These are phyloP conservation scores for Lasiosphaeria hispida DNA, from an alignment of 495 filamentous ascomycete genomes.

Conservation along the genomic window DNA sequence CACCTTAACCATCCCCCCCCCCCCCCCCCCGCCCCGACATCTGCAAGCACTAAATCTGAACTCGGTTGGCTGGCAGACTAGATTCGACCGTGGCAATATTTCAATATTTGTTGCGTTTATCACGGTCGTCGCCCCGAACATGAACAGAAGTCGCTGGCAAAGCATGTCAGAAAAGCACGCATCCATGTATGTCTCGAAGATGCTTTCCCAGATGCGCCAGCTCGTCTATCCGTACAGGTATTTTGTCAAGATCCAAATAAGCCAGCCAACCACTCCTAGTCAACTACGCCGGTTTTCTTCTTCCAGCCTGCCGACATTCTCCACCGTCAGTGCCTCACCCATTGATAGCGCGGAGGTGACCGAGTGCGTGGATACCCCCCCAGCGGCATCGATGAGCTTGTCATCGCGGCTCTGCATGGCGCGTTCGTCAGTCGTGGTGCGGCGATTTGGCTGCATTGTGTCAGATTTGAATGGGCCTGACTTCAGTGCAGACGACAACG, in stretches of 20 bases:
- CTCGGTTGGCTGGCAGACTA: no score
- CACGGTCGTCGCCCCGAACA: no score
- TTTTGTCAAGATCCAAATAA: not conserved
- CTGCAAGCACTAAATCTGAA: no score
- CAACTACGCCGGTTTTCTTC: conserved; percentile 11
- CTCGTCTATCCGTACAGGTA: no score
- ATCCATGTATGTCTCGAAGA: no score
- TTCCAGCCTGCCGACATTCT: conserved; percentile 35
- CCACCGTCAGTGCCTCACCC: conserved; percentile 35
- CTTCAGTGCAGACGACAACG: not conserved
- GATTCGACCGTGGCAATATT: no score
- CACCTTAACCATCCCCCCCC: no score
- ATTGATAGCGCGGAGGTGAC: conserved; percentile 13
- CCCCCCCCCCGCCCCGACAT: no score
- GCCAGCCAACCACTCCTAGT: not conserved
- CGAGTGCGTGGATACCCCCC: conserved; percentile 13
- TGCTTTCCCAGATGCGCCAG: no score
- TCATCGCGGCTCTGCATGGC: conserved; percentile 34
- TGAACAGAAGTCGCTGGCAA: no score
- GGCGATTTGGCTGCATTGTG: conserved; percentile 22
- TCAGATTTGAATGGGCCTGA: conserved; percentile 1
- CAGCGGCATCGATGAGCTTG: conserved; percentile 38
- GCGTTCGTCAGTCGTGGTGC: conserved; percentile 26
- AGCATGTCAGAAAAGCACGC: no score
- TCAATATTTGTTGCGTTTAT: no score